These are phyloP conservation scores for Testicularia cyperi DNA, from an alignment of 1,284 basidiomycete genomes.

Conservation along the genomic window DNA sequence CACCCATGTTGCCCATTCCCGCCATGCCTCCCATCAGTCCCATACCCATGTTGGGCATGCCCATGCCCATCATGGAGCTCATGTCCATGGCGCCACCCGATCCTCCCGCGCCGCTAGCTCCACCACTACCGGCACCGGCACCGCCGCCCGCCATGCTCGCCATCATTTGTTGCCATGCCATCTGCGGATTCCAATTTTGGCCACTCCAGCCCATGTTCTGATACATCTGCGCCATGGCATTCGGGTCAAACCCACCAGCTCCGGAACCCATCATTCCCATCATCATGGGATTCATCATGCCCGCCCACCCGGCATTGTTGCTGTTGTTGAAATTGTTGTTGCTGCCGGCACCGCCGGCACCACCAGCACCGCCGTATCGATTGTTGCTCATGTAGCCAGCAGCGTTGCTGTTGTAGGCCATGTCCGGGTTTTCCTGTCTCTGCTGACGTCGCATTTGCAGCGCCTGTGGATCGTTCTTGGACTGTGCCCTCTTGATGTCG, in stretches of 20 bases:
- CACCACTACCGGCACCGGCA: constrained; percentile 2
- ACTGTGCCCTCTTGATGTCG: constrained; percentile 72
- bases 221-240: constrained; percentile 65
- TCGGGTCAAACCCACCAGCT: constrained; percentile 61
- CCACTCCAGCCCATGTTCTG: constrained; percentile 63
- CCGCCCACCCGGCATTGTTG: constrained; percentile 66
- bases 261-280: constrained; percentile 51
- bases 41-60: constrained; percentile 58
- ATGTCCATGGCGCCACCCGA: constrained; percentile 63
- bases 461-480: constrained; percentile 32
- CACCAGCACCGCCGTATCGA: no score
- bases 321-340: constrained; percentile 60
- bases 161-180: constrained; percentile 59
- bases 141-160: constrained; percentile 25
- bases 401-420: constrained; percentile 6
- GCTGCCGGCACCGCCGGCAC: constrained; percentile 56
- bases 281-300: constrained; percentile 65
- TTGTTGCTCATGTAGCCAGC: not conserved
- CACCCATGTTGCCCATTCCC: constrained; percentile 60
- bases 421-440: constrained; percentile 10
- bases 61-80: constrained; percentile 62
- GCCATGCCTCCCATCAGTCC: constrained; percentile 63
- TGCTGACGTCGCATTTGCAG: constrained; percentile 23
- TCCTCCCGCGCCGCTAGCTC: constrained; percentile 49
- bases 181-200: constrained; percentile 55